phyloP scores from a whole-genome alignment of 371 early-diverging fungal species.

The Mortierella sp. region DNA sequence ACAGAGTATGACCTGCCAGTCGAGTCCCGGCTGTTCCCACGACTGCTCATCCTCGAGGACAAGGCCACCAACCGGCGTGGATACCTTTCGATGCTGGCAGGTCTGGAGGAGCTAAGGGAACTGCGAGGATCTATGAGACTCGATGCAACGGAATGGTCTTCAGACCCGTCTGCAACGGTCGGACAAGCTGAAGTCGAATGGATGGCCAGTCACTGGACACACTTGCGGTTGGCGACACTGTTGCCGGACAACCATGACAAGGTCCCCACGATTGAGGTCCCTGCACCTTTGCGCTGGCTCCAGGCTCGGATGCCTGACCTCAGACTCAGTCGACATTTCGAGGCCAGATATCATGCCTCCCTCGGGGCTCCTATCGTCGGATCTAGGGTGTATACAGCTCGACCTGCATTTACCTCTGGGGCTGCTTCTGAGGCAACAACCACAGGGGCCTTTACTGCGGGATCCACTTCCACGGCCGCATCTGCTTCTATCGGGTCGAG shows the following conservation, averaged over 20 bases:
- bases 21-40: not conserved
- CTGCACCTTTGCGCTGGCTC: slow-evolving; percentile 5
- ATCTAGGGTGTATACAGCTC: not conserved
- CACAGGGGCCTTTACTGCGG: not conserved
- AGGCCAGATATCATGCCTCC: not conserved
- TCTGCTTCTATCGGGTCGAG: too few relatives aligned
- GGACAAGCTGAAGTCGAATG: slow-evolving; percentile 6
- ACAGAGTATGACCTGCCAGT: not conserved
- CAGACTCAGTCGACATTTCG: not conserved
- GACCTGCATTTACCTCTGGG: not conserved
- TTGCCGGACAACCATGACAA: slow-evolving; percentile 2
- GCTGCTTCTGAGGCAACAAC: not conserved
- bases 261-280: not conserved
- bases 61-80: not conserved
- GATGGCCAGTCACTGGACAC: not conserved
- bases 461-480: not conserved
- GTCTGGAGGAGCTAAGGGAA: not conserved
- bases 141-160: not conserved
- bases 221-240: not conserved
- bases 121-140: slow-evolving; percentile 1
- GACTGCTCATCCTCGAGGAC: not conserved
- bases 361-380: not conserved
- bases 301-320: not conserved
- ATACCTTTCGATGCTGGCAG: not conserved
- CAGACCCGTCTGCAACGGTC: not conserved